Evolutionary conservation across 2,329 filamentous ascomycete species (phyloP).

Genomic region (Penicillium paneum): DNA sequence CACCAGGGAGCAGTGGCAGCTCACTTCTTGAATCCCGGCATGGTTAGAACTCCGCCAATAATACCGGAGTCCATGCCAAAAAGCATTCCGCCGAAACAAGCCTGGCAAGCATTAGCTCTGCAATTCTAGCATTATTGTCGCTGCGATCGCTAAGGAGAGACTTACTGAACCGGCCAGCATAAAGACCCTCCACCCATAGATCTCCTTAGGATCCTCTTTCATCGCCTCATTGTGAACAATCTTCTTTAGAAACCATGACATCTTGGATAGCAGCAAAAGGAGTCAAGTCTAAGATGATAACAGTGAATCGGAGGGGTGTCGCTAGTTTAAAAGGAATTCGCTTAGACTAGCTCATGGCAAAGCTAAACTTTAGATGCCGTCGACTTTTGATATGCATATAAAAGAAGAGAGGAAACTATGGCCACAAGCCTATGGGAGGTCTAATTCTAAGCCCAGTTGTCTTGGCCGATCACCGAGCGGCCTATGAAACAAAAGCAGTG

Average conservation of each 20-base stretch:
- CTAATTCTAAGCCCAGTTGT: conserved; percentile 2
- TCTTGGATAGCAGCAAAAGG: conserved; percentile 23
- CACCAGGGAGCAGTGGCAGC: conserved; percentile 10
- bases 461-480: conserved; percentile 6
- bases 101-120: conserved; percentile 26
- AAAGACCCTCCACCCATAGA: conserved; percentile 69
- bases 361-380: not conserved
- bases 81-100: conserved; percentile 67
- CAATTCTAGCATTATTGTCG: not conserved
- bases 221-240: conserved; percentile 70
- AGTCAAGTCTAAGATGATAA: conserved; percentile 16
- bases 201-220: conserved; percentile 62
- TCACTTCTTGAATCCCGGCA: conserved; percentile 57
- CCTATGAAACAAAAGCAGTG: conserved; percentile 5
- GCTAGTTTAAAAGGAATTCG: not conserved
- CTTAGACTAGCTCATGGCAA: not conserved
- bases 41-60: conserved; percentile 64
- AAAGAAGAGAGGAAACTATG: not conserved
- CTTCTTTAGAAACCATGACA: conserved; percentile 50
- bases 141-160: not conserved
- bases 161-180: conserved; percentile 58
- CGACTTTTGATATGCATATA: conserved; percentile 9
- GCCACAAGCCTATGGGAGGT: conserved; percentile 2
- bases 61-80: conserved; percentile 67
- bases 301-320: conserved; percentile 6